Evolutionary conservation across 495 filamentous ascomycete species (phyloP), one percentile per base, ranked within the genome.

Genomic region (Aspergillus cristatus): DNA sequence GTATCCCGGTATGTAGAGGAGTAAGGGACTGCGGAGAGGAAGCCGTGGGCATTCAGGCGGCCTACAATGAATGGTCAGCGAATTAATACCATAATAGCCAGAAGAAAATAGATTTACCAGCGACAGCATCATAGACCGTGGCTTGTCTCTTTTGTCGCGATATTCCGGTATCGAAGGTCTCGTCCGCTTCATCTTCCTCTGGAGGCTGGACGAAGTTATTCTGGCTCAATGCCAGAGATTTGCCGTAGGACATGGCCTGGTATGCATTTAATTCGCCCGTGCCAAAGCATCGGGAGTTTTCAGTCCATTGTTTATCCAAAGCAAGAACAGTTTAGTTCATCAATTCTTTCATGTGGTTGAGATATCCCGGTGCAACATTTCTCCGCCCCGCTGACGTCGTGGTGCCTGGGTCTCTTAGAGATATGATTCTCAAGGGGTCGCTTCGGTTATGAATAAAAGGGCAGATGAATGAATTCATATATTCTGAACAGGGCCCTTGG

Each of bases 71-170:
- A 16, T 10, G 3, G 15, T 25, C 8, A 6, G 10, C 6, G 24
- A 24, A 10, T 15, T n/a, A n/a, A n/a, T n/a, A n/a, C n/a, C n/a
- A n/a, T n/a, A n/a, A n/a, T n/a, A n/a, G n/a, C 1, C 13, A 34
- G 28, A 22, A 41, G 8, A 18, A 16, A 20, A 13, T 16, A 25
- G 12, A 38, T 45, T 43, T 62, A 85, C 86, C 84, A 41, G 84
- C 86, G 31, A 88, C 76, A 24, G 81, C 82, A 63, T 94, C 85
- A 55, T 87, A 93, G 20, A 93, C 59, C 31, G 67, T 86, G 14
- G 70, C 66, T 20, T 55, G 47, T 34, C 69, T 57, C 32, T 54
- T 45, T 40, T 50, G 34, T 12, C 29, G 39, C 18, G 29, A 49
- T 28, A 29, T 45, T 16, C 34, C 32, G 6, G 32, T 34, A 32